Evolutionary conservation across 768 basidiomycete species (phyloP).

Genomic region (Termitomyces eurrhizus): DNA sequence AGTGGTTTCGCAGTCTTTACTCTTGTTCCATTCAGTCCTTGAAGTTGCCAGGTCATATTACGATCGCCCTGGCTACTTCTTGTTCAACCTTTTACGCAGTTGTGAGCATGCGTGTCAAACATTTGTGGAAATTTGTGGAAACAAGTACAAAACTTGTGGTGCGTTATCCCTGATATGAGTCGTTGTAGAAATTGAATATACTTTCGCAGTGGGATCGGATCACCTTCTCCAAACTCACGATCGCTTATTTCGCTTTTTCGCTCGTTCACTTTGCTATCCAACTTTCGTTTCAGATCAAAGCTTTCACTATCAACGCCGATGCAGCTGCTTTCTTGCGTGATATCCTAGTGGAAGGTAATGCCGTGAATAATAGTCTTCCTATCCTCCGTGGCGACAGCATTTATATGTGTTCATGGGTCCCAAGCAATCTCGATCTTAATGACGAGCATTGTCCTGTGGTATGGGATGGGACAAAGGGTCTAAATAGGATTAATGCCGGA

Average conservation of each 20-base stretch:
- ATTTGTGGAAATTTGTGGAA: constrained; percentile 32
- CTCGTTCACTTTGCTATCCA: constrained; percentile 64
- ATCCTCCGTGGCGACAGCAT: constrained; percentile 46
- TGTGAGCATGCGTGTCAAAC: constrained; percentile 21
- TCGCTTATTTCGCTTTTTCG: constrained; percentile 65
- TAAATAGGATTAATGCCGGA: constrained; percentile 2
- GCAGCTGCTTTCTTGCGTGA: constrained; percentile 50
- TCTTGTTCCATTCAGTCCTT: constrained; percentile 9
- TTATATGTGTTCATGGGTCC: constrained; percentile 54
- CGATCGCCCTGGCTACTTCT: neutral
- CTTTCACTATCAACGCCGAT: constrained; percentile 58
- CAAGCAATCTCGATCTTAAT: constrained; percentile 34
- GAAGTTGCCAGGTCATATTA: constrained; percentile 5
- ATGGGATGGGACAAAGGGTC: constrained; percentile 41
- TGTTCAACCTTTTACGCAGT: neutral
- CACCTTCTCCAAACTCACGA: constrained; percentile 63
- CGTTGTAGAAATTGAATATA: neutral
- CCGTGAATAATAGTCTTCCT: constrained; percentile 46
- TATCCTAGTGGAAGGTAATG: constrained; percentile 48
- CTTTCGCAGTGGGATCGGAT: constrained; percentile 59
- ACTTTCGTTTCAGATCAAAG: constrained; percentile 63
- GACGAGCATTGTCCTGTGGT: constrained; percentile 43
- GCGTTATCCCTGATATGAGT: constrained; percentile 18
- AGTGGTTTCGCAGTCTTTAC: constrained; percentile 34
- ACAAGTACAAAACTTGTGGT: constrained; percentile 46